Percentiles rank a stretch among this genome's conserved stretches.
Evolutionary conservation across 805 yeast species (phyloP).

Genomic region (Kuraishia cidri): DNA sequence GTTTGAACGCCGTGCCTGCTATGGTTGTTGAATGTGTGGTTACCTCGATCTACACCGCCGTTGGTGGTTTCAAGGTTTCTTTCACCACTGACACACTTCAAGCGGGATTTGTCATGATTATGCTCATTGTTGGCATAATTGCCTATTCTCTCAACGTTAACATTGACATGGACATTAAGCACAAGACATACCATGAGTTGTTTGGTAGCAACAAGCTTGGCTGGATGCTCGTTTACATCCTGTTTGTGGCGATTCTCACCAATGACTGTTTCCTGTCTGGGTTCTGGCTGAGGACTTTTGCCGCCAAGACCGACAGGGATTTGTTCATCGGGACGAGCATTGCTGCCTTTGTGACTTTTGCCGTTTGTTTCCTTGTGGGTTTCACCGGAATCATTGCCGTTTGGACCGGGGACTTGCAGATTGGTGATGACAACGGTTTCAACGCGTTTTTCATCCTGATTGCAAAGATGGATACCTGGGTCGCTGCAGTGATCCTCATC

Average conservation of each 20-base stretch:
- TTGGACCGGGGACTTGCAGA: slow-evolving; percentile 69
- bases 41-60: slow-evolving; percentile 76
- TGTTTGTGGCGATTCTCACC: slow-evolving; percentile 80
- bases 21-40: slow-evolving; percentile 81
- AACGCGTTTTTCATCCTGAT: slow-evolving; percentile 69
- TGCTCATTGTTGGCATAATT: slow-evolving; percentile 62
- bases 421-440: slow-evolving; percentile 45
- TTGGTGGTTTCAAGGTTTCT: slow-evolving; percentile 87
- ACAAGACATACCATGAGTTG: slow-evolving; percentile 56
- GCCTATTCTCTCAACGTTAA: slow-evolving; percentile 72
- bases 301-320: slow-evolving; percentile 71
- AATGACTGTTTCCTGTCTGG: slow-evolving; percentile 89
- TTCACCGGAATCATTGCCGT: slow-evolving; percentile 82
- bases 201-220: slow-evolving; percentile 64
- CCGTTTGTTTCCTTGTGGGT: slow-evolving; percentile 66
- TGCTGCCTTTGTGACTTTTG: slow-evolving; percentile 60
- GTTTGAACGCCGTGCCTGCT: slow-evolving; percentile 69
- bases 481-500: slow-evolving; percentile 73
- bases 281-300: slow-evolving; percentile 92
- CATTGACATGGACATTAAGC: slow-evolving; percentile 49
- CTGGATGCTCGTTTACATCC: slow-evolving; percentile 82
- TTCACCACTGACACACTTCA: slow-evolving; percentile 84
- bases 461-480: slow-evolving; percentile 74
- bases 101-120: slow-evolving; percentile 59
- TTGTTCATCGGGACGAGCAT: slow-evolving; percentile 66